Evolutionary conservation across 2,329 filamentous ascomycete genomes (phyloP), one percentile per base, ranked within the genome.

Genomic region (Verticillium albo-atrum): DNA sequence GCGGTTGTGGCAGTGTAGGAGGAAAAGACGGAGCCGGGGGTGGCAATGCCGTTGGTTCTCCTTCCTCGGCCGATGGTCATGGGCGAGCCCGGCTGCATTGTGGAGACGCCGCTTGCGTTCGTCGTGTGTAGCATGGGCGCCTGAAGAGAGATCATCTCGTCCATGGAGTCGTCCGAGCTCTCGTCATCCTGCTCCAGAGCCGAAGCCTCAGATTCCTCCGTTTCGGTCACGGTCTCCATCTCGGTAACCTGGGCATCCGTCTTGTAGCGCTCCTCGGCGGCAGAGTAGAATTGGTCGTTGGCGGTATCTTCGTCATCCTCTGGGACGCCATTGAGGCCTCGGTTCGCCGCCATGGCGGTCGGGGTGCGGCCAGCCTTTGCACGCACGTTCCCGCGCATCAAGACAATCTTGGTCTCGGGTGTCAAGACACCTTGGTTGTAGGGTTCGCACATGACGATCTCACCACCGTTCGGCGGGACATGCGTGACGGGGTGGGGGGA

Each of bases 211-310:
- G 86, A 80, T 9, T 76, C 71, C 60, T 85, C 82, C 1, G 85
- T 86, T 67, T 90, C 89, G 2, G 84, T 85, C 7, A 78, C 76
- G 1, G 80, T 79, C 58, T 82, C 83, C 6, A 82, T 82, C 7
- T 84, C 84, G 42, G 88, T 87, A 1, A 82, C 80, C 26, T 80
- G 78, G 7, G 80, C 78, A 59, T 85, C 82, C 15, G 84, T 85
- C 67, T 79, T 84, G 62, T 84, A 76, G 25, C 87, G 84, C 63
- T 96, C 92, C 71, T 97, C 94, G 2, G 91, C 89, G 1, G 94
- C 94, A 6, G 94, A 97, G 73, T 86, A 97, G 76, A 97, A 97
- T 66, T 92, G 89, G 69, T 98, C 94, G 60, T 90, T 96, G 6
- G 90, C 88, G 1, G 90, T 92, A 67, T 96, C 92, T 60, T 96